phyloP scores from a whole-genome alignment of 2,329 filamentous ascomycete species.

The Ophiostoma pallidulum region DNA sequence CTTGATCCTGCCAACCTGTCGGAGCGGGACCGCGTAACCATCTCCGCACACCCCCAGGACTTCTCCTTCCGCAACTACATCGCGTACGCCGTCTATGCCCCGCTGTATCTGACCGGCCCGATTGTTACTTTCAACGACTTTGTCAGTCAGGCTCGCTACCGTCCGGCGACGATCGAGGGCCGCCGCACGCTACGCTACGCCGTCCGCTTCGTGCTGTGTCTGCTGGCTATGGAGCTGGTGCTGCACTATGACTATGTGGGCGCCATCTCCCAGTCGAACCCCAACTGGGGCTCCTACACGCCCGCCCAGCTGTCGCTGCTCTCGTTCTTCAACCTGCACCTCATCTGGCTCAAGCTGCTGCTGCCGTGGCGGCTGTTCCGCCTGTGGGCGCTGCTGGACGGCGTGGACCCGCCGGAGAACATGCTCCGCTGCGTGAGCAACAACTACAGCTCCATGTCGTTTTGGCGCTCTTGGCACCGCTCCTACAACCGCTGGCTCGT shows the following conservation, averaged over 20 bases:
- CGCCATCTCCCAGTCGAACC: slow-evolving; percentile 74
- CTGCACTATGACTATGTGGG: slow-evolving; percentile 90
- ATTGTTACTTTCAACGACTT: slow-evolving; percentile 99
- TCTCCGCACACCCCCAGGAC: slow-evolving; percentile 60
- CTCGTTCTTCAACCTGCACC: slow-evolving; percentile 90
- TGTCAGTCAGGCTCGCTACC: slow-evolving; percentile 73
- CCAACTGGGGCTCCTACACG: slow-evolving; percentile 74
- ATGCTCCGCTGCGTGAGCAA: slow-evolving; percentile 95
- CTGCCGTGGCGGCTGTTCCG: slow-evolving; percentile 98
- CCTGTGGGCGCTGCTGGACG: slow-evolving; percentile 86
- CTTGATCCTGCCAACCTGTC: slow-evolving; percentile 79
- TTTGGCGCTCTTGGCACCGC: slow-evolving; percentile 96
- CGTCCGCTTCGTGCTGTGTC: slow-evolving; percentile 67
- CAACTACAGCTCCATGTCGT: slow-evolving; percentile 82
- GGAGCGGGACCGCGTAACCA: slow-evolving; percentile 75
- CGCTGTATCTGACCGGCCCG: slow-evolving; percentile 84
- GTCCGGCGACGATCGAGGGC: slow-evolving; percentile 58
- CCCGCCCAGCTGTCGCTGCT: slow-evolving; percentile 82
- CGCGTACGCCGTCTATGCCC: slow-evolving; percentile 83
- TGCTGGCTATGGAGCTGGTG: slow-evolving; percentile 84
- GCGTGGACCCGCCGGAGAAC: slow-evolving; percentile 92
- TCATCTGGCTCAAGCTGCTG: slow-evolving; percentile 96
- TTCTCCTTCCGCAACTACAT: slow-evolving; percentile 81
- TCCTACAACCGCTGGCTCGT: slow-evolving; percentile 92
- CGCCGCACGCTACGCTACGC: slow-evolving; percentile 70